These are phyloP conservation scores for Venturia oleaginea DNA, from an alignment of 2,329 filamentous ascomycete genomes.

Conservation along the genomic window DNA sequence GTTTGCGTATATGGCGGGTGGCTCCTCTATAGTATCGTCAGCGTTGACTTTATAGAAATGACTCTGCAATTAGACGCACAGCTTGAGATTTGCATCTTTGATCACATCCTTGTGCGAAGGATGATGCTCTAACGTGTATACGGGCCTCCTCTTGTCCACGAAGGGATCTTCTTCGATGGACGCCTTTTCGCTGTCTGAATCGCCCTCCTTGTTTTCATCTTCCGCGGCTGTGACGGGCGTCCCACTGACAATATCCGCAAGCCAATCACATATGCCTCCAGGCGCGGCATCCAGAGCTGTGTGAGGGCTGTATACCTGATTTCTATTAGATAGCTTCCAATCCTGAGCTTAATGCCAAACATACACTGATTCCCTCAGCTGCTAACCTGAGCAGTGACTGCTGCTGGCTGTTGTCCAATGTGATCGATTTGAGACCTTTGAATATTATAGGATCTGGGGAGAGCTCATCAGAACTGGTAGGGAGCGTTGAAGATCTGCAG, in stretches of 20 bases:
- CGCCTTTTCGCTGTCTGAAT: background rate
- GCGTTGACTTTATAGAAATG: conserved; percentile 7
- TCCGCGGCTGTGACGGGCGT: conserved; percentile 29
- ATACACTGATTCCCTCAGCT: conserved; percentile 72
- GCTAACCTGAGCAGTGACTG: conserved; percentile 72
- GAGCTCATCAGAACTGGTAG: background rate
- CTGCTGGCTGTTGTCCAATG: conserved; percentile 77
- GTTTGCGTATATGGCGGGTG: conserved; percentile 39
- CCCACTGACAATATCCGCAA: conserved; percentile 73
- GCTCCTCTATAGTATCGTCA: conserved; percentile 14
- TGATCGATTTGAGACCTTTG: conserved; percentile 80
- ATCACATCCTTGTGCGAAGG: conserved; percentile 34
- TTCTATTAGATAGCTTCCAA: background rate
- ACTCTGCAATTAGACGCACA: conserved; percentile 16
- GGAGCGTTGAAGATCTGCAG: conserved; percentile 1
- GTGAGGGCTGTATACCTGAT: conserved; percentile 75
- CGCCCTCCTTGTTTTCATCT: conserved; percentile 24
- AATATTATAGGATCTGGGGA: conserved; percentile 88
- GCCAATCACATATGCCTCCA: conserved; percentile 85
- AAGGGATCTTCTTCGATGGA: conserved; percentile 27
- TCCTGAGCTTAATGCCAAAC: background rate
- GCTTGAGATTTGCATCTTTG: conserved; percentile 26
- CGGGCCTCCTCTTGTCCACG: conserved; percentile 27
- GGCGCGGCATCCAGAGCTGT: conserved; percentile 85
- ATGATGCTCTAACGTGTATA: conserved; percentile 38